Percentiles rank a stretch among this genome's conserved stretches.
phyloP scores from a whole-genome alignment of 2,329 filamentous ascomycete species.

The Alternaria burnsii region DNA sequence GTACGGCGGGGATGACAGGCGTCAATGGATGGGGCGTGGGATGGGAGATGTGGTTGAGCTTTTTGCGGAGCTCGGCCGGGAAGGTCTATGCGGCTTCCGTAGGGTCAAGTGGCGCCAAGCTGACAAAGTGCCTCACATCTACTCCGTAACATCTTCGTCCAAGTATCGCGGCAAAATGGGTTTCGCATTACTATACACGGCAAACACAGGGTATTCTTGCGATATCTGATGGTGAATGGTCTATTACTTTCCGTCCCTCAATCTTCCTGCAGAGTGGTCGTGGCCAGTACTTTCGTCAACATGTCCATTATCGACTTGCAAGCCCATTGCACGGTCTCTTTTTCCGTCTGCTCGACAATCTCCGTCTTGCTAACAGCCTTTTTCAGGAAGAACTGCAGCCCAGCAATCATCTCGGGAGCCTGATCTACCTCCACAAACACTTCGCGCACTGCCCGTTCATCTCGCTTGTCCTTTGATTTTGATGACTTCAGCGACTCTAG shows the following conservation, averaged over 20 bases:
- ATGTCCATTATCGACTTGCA: conserved; percentile 51
- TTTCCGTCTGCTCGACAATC: conserved; percentile 59
- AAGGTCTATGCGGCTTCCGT: conserved; percentile 27
- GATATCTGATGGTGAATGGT: background rate
- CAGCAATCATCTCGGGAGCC: conserved; percentile 73
- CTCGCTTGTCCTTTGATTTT: conserved; percentile 55
- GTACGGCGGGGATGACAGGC: conserved; percentile 41
- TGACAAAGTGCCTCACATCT: conserved; percentile 19
- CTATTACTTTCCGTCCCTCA: conserved; percentile 13
- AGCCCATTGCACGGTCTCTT: conserved; percentile 59
- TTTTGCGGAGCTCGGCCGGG: conserved; percentile 41
- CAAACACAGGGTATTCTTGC: conserved; percentile 10
- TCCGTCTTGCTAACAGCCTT: conserved; percentile 76
- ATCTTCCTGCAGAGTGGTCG: conserved; percentile 52
- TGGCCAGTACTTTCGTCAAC: conserved; percentile 46
- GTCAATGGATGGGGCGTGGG: conserved; percentile 51
- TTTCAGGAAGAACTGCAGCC: conserved; percentile 80
- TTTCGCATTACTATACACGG: conserved; percentile 10
- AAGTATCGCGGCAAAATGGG: background rate
- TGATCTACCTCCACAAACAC: conserved; percentile 72
- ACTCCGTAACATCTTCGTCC: conserved; percentile 13
- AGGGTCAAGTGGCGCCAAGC: conserved; percentile 34
- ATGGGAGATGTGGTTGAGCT: conserved; percentile 48
- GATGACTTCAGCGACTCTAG: conserved; percentile 67
- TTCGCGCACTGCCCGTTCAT: conserved; percentile 68